These are phyloP conservation scores for Diaporthe sp. DNA, from an alignment of 2,329 filamentous ascomycete genomes.

Conservation along the genomic window DNA sequence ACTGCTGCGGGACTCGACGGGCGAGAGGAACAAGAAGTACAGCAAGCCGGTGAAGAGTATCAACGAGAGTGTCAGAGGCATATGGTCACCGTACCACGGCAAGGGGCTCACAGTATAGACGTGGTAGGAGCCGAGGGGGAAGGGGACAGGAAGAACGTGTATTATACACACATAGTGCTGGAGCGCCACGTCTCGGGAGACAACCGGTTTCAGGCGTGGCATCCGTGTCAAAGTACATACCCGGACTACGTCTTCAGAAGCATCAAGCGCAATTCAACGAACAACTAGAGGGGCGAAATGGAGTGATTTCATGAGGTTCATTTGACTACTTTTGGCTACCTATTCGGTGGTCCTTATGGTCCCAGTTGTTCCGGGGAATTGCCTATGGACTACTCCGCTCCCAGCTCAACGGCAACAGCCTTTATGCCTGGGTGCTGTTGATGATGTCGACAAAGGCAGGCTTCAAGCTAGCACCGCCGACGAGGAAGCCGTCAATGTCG, in stretches of 20 bases:
- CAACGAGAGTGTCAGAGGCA: slow-evolving; percentile 76
- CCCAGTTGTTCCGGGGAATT: background rate
- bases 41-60: slow-evolving; percentile 76
- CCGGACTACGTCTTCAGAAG: slow-evolving; percentile 25
- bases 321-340: slow-evolving; percentile 26
- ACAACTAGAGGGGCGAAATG: background rate
- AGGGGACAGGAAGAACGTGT: background rate
- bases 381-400: background rate
- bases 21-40: slow-evolving; percentile 77
- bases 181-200: background rate
- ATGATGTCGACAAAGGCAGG: slow-evolving; percentile 82
- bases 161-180: slow-evolving; percentile 6
- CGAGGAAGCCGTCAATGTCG: slow-evolving; percentile 98
- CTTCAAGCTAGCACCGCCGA: slow-evolving; percentile 96
- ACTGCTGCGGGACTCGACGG: slow-evolving; percentile 79
- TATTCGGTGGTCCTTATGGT: slow-evolving; percentile 1
- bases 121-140: background rate
- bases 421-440: slow-evolving; percentile 61
- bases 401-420: background rate
- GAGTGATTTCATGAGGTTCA: slow-evolving; percentile 16
- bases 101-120: slow-evolving; percentile 66
- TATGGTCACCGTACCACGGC: slow-evolving; percentile 80
- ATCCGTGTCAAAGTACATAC: slow-evolving; percentile 27
- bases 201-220: background rate
- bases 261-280: background rate